Evolutionary conservation across 805 yeast species (phyloP).

Genomic region (Candida endomychidarum): DNA sequence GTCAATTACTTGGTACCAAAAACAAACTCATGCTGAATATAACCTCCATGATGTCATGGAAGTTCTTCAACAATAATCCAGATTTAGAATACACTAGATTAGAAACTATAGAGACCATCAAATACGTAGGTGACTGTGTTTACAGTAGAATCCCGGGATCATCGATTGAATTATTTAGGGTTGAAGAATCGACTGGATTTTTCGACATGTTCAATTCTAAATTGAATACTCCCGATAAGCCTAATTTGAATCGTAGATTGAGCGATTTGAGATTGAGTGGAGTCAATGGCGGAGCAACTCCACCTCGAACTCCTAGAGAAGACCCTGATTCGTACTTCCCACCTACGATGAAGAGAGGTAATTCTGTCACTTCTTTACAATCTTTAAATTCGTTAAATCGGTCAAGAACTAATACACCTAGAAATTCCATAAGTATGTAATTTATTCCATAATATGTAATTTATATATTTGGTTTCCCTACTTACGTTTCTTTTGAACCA

Average conservation of each 20-base stretch:
- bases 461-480: too few relatives aligned
- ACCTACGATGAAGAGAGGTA: constrained; percentile 14
- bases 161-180: constrained; percentile 48
- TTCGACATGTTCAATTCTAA: constrained; percentile 19
- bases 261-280: constrained; percentile 41
- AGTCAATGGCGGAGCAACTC: constrained; percentile 28
- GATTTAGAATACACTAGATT: constrained; percentile 1
- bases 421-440: constrained; percentile 31
- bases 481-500: constrained; percentile 70
- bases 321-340: constrained; percentile 27
- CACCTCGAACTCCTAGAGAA: constrained; percentile 27
- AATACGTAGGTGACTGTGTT: neutral
- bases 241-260: constrained; percentile 48
- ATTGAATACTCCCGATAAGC: constrained; percentile 29
- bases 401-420: constrained; percentile 32
- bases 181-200: constrained; percentile 26
- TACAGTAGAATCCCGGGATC: constrained; percentile 25
- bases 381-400: constrained; percentile 42
- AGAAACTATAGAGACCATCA: constrained; percentile 2
- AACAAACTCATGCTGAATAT: constrained; percentile 41
- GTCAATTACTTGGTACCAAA: constrained; percentile 22
- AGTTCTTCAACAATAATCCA: neutral
- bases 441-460: neutral
- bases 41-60: constrained; percentile 30
- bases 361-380: constrained; percentile 38